A percentile compares a stretch with the other conserved stretches of the same genome.
Evolutionary conservation across 768 basidiomycete genomes (phyloP).

Genomic region (Sutorius australiensis): DNA sequence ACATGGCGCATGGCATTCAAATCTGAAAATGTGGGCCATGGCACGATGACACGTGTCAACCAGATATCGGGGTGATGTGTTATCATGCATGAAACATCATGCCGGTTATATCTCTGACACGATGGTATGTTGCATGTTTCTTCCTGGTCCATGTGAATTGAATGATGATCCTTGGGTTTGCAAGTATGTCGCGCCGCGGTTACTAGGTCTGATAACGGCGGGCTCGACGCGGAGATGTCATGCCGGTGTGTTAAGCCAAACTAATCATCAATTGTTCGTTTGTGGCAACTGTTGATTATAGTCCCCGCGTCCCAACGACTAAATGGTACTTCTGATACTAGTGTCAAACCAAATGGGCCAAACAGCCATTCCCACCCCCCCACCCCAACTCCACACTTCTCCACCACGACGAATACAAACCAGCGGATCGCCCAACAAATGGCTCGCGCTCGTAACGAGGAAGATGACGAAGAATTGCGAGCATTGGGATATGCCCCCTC

Average conservation of each 20-base stretch:
- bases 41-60: too few relatives aligned
- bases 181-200: not conserved
- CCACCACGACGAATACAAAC: not conserved
- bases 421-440: not conserved
- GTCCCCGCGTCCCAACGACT: not conserved
- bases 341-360: not conserved
- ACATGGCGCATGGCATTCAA: not conserved
- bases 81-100: not conserved
- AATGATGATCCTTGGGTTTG: not conserved
- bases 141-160: not conserved
- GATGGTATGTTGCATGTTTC: not conserved
- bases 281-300: too few relatives aligned
- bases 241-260: not conserved
- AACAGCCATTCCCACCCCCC: not conserved
- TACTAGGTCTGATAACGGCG: not conserved
- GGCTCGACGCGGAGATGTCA: not conserved
- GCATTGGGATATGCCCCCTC: conserved; percentile 31
- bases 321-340: too few relatives aligned
- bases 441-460: not conserved
- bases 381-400: conserved; percentile 2
- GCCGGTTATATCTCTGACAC: not conserved
- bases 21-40: too few relatives aligned
- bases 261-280: not conserved
- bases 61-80: not conserved
- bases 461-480: conserved; percentile 23